Base-by-base conservation (phyloP, 345 rosid species). In the Ceriops tagal region DNA sequence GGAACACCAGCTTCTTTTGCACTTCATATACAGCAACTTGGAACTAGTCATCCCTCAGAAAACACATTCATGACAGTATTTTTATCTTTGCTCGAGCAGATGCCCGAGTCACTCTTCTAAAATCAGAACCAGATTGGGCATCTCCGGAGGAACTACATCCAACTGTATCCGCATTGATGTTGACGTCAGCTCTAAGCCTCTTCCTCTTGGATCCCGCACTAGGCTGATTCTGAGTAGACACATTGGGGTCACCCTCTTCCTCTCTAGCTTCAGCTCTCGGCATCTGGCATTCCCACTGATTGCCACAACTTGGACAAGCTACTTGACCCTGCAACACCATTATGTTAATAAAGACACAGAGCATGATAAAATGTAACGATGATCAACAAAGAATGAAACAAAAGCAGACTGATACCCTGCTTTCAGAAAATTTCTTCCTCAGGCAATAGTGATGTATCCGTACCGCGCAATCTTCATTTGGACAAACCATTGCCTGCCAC, bases 371-470 rank as follows among this genome's bases (percentile, higher is more conserved):
- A 66, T 6, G 0, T 5, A 8, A 4, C 31, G 61, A 20, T 53
- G 18, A 34, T 58, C 19, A 7, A n/a, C 13, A 4, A 8, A 16
- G 11, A n/a, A 61, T 5, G 15, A 20, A 73, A 32, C 24, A 35
- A 67, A 34, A 46, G 30, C 37, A 57, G 27, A 61, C 46, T 4
- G 1, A 0, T 83, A 91, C 97, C 86, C 65, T 72, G 70, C 71
- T 87, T 64, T 69, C 82, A 8, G 84, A 80, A 70, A 81, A 69
- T 73, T 83, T 80, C 78, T 78, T 86, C 75, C 77, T 72, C 69
- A 90, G 84, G 83, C 99, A 95, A 78, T 92, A 85, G n/a, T 69
- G 82, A 80, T 95, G 99, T 53, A 95, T 81, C 75, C 96, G 82
- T 65, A 81, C 74, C 0, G 70, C 56, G 70, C 99, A 92, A 60